Base-by-base conservation (phyloP, 2,329 filamentous ascomycete species). In the Cephalotrichum gorgonifer region DNA sequence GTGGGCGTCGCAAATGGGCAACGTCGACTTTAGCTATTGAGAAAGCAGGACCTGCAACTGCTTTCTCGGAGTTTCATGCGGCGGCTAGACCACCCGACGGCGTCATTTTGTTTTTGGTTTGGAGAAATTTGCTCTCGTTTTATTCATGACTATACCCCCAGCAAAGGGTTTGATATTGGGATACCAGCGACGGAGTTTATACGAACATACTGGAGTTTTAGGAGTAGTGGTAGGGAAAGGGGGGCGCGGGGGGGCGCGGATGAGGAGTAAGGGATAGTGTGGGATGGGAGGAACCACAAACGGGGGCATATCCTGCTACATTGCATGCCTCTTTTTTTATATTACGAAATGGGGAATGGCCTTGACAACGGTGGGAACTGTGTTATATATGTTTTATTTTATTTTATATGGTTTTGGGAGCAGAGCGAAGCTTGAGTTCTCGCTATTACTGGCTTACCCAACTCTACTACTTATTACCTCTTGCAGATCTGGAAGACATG, bases 21-120 rank as follows among this genome's bases (percentile, higher is more conserved):
- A 76, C 59, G 75, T 83, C 55, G 78, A 83, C 63, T 77, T 83
- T 54, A 80, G 73, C 62, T 81, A 82, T 57, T 83, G 67, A 75
- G 52, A 38, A 15, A 15, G n/a, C n/a, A n/a, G n/a, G n/a, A n/a
- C n/a, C n/a, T 15, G 30, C 8, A 11, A 33, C n/a, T 44, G 44
- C 53, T 56, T 50, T 55, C 50, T 51, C 45, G 50, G 31, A 31
- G 52, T 51, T 52, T 54, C 35, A 22, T 22, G 6, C 3, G 50
- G 51, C 49, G 49, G 35, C 47, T 51, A 44, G 50, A 51, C 50
- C 45, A 44, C 49, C 23, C 53, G 50, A 49, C 51, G 45, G 33
- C 50, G 48, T 53, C 48, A 38, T 46, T 39, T 48, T 41, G 51
- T 45, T 53, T 50, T 35, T n/a, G n/a, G n/a, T n/a, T 43, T 43